Evolutionary conservation across 805 yeast genomes (phyloP), one percentile per base, ranked within the genome.

Genomic region (Schwanniomyces polymorphus): DNA sequence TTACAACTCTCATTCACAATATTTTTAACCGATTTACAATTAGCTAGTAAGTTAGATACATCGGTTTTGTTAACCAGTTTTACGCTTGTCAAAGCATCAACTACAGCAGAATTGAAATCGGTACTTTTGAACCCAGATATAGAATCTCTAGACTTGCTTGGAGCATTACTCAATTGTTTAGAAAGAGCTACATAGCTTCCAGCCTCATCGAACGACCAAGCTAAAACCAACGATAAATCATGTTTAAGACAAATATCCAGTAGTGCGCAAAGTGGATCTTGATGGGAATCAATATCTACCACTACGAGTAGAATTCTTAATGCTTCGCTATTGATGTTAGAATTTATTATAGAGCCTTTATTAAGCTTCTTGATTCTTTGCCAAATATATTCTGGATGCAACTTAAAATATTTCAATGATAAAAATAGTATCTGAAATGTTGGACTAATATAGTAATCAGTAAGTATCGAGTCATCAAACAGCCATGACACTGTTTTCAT

Each of bases 351-450:
- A 1, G 69, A 55, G 3, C 76, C 75, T 35, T 68, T 67, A 48
- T 69, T 68, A 29, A 71, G 53, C 44, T 85, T 73, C 45, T 70
- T 72, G 26, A 72, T 54, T 49, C 86, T 72, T 50, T 79, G 80
- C 65, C 80, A 78, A 3, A 88, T 75, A 55, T 88, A 87, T 54
- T 86, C 92, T 0, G 91, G 90, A 53, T 84, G 86, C 34, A 88
- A 67, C 61, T 86, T 86, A 59, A 86, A 90, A 60, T 87, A 88
- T 43, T 85, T 84, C 41, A 88, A 62, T 1, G 89, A 81, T 3
- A 88, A 69, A 53, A 86, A 86, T 0, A 88, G 55, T 1, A 85
- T 77, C 47, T 78, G 78, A 60, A 81, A 63, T 61, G 78, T 65
- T 27, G 83, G 70, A 47, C 79, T 82, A 12, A 87, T 76, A 42